phyloP scores from a whole-genome alignment of 208 protist genomes.

The Trypanosoma lewisi region DNA sequence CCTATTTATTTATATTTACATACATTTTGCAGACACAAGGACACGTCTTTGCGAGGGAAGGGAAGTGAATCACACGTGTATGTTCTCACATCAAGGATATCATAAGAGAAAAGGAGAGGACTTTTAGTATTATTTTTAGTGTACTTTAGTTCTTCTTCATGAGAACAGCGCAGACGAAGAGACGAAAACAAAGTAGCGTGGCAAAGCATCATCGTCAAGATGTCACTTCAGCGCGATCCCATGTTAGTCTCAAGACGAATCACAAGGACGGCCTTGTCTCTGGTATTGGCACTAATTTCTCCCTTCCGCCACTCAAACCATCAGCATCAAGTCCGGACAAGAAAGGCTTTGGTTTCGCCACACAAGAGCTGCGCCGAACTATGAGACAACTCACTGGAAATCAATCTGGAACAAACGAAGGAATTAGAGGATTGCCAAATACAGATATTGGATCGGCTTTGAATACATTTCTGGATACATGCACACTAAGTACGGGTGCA shows the following conservation, averaged over 20 bases:
- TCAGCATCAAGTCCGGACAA: not conserved
- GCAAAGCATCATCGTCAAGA: not conserved
- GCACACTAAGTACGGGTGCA: not conserved
- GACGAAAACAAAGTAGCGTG: not conserved
- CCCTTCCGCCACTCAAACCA: not conserved
- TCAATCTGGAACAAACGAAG: not conserved
- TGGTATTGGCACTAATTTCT: no score
- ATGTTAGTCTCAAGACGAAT: not conserved
- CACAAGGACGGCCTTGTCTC: not conserved
- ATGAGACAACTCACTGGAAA: conserved; percentile 12
- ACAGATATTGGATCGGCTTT: not conserved
- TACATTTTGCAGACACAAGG: no score
- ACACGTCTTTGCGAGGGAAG: no score
- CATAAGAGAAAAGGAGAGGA: not conserved
- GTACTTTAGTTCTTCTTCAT: not conserved
- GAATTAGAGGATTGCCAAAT: not conserved
- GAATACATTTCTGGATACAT: conserved; percentile 6
- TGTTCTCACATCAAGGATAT: no score
- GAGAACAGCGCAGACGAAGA: not conserved
- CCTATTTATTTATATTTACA: no score
- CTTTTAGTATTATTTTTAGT: no score
- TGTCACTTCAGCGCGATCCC: not conserved
- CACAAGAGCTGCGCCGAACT: conserved; percentile 18
- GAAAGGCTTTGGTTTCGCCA: not conserved
- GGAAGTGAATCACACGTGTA: no score